Conservation (phyloP, 2,329 filamentous ascomycete species). For the Beauveria sp. region DNA sequence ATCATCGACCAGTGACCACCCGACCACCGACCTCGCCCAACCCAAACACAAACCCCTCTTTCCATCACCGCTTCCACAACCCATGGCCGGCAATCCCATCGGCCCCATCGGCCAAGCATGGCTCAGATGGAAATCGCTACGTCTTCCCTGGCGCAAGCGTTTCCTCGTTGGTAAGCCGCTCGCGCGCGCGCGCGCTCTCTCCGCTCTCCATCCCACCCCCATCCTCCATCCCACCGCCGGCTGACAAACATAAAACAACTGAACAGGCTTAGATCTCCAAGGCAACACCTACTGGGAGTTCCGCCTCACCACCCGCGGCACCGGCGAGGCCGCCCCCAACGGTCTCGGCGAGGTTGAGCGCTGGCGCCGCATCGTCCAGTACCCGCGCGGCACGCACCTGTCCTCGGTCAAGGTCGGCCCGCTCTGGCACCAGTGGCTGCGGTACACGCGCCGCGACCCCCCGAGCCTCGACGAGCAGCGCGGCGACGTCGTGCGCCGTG, state of each 20-base stretch:
- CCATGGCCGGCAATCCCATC: constrained; percentile 30
- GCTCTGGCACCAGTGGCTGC: constrained; percentile 63
- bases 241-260: too few species aligned
- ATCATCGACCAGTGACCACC: neutral
- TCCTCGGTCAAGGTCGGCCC: constrained; percentile 51
- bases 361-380: constrained; percentile 56
- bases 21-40: neutral
- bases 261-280: constrained; percentile 52
- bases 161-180: constrained; percentile 48
- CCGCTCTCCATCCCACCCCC: neutral
- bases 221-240: neutral
- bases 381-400: constrained; percentile 45
- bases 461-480: constrained; percentile 52
- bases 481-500: constrained; percentile 44
- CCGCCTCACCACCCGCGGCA: constrained; percentile 38
- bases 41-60: neutral
- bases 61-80: neutral
- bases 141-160: constrained; percentile 55
- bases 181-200: neutral
- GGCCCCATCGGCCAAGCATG: constrained; percentile 36
- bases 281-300: constrained; percentile 67
- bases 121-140: constrained; percentile 55
- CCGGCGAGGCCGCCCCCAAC: neutral
- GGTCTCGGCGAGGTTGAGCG: constrained; percentile 30
- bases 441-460: constrained; percentile 47